Percentiles rank a stretch among this genome's conserved stretches.
Conservation (phyloP, 2,329 filamentous ascomycete species). For the Aspergillus fijiensis region DNA sequence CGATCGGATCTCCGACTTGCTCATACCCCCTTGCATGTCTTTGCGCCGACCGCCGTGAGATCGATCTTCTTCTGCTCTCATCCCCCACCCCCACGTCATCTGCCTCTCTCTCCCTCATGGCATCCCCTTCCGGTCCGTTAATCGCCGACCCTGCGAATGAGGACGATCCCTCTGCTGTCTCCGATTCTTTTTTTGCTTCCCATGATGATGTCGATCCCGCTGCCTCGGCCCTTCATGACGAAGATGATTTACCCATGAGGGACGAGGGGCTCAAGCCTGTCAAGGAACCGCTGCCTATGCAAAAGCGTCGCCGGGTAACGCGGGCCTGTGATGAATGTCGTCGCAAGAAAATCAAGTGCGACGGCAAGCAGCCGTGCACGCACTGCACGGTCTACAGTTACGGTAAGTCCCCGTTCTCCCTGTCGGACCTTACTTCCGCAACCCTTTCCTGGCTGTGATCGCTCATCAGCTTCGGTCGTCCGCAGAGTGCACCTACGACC, state of each 20-base stretch:
- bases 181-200: constrained; percentile 20
- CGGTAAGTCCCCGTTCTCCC: constrained; percentile 58
- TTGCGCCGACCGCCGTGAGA: constrained; percentile 18
- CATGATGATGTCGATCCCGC: constrained; percentile 22
- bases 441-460: background rate
- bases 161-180: constrained; percentile 27
- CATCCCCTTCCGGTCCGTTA: constrained; percentile 24
- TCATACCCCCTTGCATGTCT: constrained; percentile 16
- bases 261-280: constrained; percentile 25
- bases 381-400: constrained; percentile 99
- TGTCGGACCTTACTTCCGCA: background rate
- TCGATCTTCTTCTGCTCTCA: constrained; percentile 4
- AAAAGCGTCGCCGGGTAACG: constrained; percentile 76
- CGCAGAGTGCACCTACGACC: constrained; percentile 89
- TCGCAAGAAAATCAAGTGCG: constrained; percentile 84
- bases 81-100: background rate
- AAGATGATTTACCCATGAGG: constrained; percentile 19
- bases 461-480: background rate
- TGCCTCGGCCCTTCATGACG: constrained; percentile 13
- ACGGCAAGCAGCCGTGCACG: constrained; percentile 84
- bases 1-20: constrained; percentile 8
- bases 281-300: constrained; percentile 55
- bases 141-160: constrained; percentile 27
- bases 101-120: constrained; percentile 24
- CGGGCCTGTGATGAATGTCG: constrained; percentile 80